Conservation (phyloP, 305 asterid genomes). For the Fraxinus ornus region DNA sequence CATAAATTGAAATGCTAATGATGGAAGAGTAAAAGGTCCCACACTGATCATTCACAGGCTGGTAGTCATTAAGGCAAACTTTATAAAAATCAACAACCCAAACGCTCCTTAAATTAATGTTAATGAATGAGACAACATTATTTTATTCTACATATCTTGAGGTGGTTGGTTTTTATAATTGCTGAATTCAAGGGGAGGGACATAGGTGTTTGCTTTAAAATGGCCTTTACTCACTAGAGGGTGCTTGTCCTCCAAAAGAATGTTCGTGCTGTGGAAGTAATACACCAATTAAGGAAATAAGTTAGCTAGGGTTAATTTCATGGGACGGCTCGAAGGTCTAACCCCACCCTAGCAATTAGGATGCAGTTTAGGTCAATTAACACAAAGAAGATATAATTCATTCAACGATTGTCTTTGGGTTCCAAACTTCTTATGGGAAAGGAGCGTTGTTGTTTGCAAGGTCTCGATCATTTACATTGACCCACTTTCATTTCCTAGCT, state of each 20-base stretch:
- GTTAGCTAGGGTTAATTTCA: not conserved
- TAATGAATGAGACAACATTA: constrained; percentile 16
- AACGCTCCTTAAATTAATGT: constrained; percentile 26
- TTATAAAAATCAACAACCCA: constrained; percentile 17
- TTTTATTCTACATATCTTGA: not conserved
- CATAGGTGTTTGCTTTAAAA: not conserved
- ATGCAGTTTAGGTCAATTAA: not conserved
- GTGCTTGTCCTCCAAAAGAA: not conserved
- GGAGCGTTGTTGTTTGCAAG: not conserved
- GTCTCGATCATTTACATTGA: not conserved
- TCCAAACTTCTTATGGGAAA: not conserved
- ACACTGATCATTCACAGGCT: not conserved
- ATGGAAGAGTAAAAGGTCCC: not conserved
- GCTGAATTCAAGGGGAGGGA: constrained; percentile 7
- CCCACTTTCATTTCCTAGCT: not conserved
- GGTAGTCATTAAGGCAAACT: not conserved
- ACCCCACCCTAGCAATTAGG: not conserved
- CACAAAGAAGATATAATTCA: not conserved
- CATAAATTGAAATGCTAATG: not conserved
- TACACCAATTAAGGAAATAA: not conserved
- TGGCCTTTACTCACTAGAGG: not conserved
- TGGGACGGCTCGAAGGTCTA: not conserved
- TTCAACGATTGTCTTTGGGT: not conserved
- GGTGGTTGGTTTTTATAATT: constrained; percentile 15
- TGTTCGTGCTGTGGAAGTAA: not conserved